These are phyloP conservation scores for Scenedesmus sp. DNA, from an alignment of 163 green algal species.

Conservation along the genomic window DNA sequence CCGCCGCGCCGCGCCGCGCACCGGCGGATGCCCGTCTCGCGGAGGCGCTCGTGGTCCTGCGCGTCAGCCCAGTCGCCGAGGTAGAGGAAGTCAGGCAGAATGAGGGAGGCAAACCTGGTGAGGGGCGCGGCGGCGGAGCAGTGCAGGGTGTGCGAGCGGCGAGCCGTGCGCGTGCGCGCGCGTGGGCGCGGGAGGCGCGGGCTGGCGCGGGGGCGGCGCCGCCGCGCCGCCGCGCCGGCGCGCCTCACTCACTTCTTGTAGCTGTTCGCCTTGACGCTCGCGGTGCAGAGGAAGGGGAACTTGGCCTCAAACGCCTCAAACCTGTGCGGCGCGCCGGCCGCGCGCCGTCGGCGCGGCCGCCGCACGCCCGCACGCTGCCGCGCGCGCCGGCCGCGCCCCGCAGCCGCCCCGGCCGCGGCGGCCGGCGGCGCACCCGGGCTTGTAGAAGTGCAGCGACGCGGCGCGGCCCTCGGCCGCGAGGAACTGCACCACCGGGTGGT, in stretches of 20 bases:
- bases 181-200: no score
- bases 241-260: conserved; percentile 52
- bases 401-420: no score
- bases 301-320: conserved; percentile 60
- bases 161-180: no score
- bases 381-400: no score
- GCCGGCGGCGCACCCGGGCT: conserved; percentile 76
- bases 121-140: background rate
- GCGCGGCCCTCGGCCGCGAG: conserved; percentile 62
- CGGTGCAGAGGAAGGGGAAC: conserved; percentile 69
- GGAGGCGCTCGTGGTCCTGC: conserved; percentile 53
- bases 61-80: conserved; percentile 81
- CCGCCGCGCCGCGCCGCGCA: background rate
- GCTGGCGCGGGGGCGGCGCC: no score
- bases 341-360: no score
- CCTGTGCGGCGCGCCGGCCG: no score
- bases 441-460: conserved; percentile 64
- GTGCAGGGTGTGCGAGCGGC: no score
- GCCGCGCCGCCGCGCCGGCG: no score
- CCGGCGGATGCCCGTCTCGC: conserved; percentile 62
- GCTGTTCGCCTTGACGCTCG: conserved; percentile 51
- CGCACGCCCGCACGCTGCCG: no score
- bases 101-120: conserved; percentile 71
- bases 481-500: conserved; percentile 77
- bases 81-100: conserved; percentile 72